Conservation (phyloP, 768 basidiomycete genomes). For the Hygrophoropsis aurantiaca region DNA sequence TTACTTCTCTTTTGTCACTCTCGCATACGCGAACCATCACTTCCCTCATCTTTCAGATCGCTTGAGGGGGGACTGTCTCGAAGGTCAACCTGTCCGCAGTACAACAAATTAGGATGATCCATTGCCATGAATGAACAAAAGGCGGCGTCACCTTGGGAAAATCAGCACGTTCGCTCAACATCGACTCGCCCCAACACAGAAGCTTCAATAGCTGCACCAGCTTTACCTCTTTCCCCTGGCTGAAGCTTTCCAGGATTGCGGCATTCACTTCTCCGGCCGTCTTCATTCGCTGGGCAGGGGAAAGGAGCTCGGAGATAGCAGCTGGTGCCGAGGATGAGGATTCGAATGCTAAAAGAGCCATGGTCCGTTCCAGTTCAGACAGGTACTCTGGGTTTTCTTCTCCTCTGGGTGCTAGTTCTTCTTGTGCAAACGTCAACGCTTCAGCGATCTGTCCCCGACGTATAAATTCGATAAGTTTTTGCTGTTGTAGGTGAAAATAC, state of each 20-base stretch:
- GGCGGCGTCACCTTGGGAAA: conserved; percentile 70
- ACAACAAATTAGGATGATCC: conserved; percentile 17
- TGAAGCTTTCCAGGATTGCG: conserved; percentile 88
- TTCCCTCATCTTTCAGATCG: conserved; percentile 13
- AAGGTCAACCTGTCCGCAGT: conserved; percentile 32
- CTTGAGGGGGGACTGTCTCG: conserved; percentile 19
- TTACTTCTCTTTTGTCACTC: conserved; percentile 12
- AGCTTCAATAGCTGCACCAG: conserved; percentile 79
- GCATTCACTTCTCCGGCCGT: conserved; percentile 97
- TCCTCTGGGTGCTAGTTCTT: conserved; percentile 91
- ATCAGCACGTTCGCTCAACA: conserved; percentile 75
- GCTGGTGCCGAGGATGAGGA: conserved; percentile 52
- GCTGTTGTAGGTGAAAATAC: conserved; percentile 95
- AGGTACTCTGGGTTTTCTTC: conserved; percentile 95
- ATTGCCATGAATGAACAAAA: conserved; percentile 16
- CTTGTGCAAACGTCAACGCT: conserved; percentile 89
- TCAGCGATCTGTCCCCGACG: conserved; percentile 75
- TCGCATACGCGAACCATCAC: conserved; percentile 15
- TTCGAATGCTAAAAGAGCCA: conserved; percentile 89
- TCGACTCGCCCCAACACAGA: conserved; percentile 83
- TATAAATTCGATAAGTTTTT: conserved; percentile 93
- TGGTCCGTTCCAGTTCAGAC: conserved; percentile 88
- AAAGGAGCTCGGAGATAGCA: conserved; percentile 74
- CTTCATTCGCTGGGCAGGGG: conserved; percentile 85
- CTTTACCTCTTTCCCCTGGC: conserved; percentile 93